Conservation (phyloP, 805 yeast species). For the Lipomyces mesembrius region DNA sequence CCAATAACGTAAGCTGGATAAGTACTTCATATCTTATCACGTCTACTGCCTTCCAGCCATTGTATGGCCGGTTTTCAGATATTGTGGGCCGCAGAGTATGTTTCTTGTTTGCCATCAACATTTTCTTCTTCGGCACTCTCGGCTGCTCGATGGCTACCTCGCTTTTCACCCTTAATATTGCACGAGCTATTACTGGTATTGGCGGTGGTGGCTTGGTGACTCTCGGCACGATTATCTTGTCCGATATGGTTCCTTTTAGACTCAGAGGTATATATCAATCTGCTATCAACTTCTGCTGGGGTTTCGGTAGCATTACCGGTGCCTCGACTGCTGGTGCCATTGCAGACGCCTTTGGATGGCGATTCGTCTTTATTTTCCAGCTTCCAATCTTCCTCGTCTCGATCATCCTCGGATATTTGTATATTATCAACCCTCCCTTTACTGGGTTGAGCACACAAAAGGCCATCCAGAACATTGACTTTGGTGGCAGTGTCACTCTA, state of each 20-base stretch:
- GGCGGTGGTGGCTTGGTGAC: conserved; percentile 90
- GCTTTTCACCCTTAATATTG: conserved; percentile 35
- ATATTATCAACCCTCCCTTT: conserved; percentile 34
- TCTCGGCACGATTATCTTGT: conserved; percentile 72
- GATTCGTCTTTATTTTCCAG: conserved; percentile 52
- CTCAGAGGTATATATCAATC: conserved; percentile 77
- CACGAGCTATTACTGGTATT: conserved; percentile 78
- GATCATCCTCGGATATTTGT: conserved; percentile 44
- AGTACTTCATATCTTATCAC: conserved; percentile 67
- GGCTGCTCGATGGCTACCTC: conserved; percentile 39
- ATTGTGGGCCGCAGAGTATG: conserved; percentile 47
- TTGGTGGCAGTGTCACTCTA: conserved; percentile 63
- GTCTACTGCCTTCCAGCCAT: conserved; percentile 68
- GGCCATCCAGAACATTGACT: conserved; percentile 53
- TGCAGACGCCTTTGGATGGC: conserved; percentile 64
- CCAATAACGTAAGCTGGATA: conserved; percentile 62
- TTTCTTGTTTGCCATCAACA: conserved; percentile 45
- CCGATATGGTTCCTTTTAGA: conserved; percentile 75
- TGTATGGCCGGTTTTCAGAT: conserved; percentile 69
- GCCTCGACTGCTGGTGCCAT: conserved; percentile 62
- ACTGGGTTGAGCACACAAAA: conserved; percentile 19
- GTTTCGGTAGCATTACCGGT: conserved; percentile 78
- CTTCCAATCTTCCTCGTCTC: conserved; percentile 50
- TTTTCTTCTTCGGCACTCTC: conserved; percentile 37
- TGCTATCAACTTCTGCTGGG: conserved; percentile 45